Conservation (phyloP, 2,329 filamentous ascomycete genomes). For the Sarocladium brachiariae region DNA sequence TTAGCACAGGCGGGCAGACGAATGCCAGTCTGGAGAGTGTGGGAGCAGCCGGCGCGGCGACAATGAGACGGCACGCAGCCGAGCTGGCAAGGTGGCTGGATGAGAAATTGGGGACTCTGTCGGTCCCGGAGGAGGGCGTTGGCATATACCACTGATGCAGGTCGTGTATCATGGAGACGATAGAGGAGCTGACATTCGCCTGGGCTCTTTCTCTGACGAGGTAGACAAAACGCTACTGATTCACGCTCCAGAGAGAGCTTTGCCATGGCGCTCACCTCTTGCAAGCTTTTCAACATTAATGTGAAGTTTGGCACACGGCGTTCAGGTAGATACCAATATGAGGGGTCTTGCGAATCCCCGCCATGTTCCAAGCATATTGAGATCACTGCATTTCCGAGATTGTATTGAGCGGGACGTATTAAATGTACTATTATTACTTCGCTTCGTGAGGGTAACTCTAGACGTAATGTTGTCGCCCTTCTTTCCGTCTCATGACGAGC, state of each 20-base stretch:
- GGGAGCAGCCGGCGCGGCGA: constrained; percentile 40
- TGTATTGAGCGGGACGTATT: no score
- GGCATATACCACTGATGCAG: constrained; percentile 22
- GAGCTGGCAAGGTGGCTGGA: constrained; percentile 55
- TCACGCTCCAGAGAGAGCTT: neutral
- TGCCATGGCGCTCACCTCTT: no score
- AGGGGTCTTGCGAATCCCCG: no score
- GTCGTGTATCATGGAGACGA: neutral
- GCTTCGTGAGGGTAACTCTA: neutral
- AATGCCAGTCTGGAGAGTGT: constrained; percentile 32
- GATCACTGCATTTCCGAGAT: no score
- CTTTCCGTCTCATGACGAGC: no score
- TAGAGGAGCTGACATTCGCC: neutral
- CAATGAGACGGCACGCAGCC: constrained; percentile 49
- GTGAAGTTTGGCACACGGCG: constrained; percentile 6
- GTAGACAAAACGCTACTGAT: neutral
- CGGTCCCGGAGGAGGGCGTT: constrained; percentile 46
- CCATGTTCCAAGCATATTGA: no score
- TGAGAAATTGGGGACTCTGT: constrained; percentile 46
- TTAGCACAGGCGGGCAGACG: constrained; percentile 39
- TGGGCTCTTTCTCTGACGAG: neutral
- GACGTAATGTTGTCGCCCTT: no score
- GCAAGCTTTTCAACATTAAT: neutral
- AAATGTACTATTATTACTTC: neutral
- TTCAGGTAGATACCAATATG: constrained; percentile 11